Base-by-base conservation (phyloP, 805 yeast genomes). In the Wickerhamomyces xylosicus region DNA sequence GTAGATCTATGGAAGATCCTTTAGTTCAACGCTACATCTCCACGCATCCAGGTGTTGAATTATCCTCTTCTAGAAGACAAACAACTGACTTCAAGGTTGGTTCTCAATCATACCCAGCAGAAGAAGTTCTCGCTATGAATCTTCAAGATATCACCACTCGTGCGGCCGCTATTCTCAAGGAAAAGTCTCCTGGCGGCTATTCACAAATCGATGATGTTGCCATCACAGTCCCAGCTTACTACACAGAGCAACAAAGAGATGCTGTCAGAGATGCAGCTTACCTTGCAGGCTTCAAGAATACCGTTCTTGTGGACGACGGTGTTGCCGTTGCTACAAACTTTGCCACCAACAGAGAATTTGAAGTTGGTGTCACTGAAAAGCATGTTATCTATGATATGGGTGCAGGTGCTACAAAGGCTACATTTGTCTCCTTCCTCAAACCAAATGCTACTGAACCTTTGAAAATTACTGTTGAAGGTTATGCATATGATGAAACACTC, bases 311-410 rank as follows among this genome's bases (percentile, higher is more conserved):
- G 3, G 89, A 84, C 53, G 97, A 90, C 57, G 97, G 96, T 14
- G 62, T 85, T n/a, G 92, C 97, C 2, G 86, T 85, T 14, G 95
- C 95, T 1, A 61, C 85, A 34, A 85, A 86, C 52, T 89, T 76
- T 56, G 85, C 85, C 2, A 67, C 83, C 25, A 69, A 72, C 34
- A 68, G 75, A 37, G 65, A 66, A 22, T 71, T 71, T 43, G 58
- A 60, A 6, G 41, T 43, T 11, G 69, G 66, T 3, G 31, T 17
- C 11, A 71, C 67, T 40, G 75, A 74, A 48, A 70, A 76, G 51
- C 84, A 84, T 54, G 55, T 86, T 37, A 71, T 92, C 28, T 86
- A 80, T 55, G 98, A 92, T 57, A 74, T 84, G 73, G 98, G 98
- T 35, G 90, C 95, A 5, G 95, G 95, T 2, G 79, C 95, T 1